Base-by-base conservation (phyloP, 495 filamentous ascomycete genomes). In the Aspergillus sparsus region DNA sequence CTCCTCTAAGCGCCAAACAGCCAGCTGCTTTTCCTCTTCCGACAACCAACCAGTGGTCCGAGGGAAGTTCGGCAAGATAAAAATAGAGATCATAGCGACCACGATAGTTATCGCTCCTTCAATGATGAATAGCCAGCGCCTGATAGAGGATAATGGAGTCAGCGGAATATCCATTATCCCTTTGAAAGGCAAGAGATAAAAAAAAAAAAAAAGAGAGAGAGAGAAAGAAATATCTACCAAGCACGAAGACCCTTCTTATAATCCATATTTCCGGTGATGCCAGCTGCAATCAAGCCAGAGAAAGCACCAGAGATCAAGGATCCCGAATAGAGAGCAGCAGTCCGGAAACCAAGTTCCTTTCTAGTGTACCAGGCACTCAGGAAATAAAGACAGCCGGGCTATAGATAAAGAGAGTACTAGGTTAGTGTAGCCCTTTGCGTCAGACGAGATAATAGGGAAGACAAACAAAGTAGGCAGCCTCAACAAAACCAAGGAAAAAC, bases 51-150 rank as follows among this genome's bases (percentile, higher is more conserved):
- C 67, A 2, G 89, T 92, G 36, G 89, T 92, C 16, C 86, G 78
- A n/a, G 90, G 90, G 62, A 91, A 91, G 70, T 94, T 87, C 12
- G 90, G 90, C 13, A 94, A 72, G 27, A 91, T 71, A 60, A 86
- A 87, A 60, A 80, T 82, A 33, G 83, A 77, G 31, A 68, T 65
- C 13, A 79, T 64, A 39, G 82, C 83, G 36, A 85, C 71, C 3
- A 77, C 73, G 47, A 86, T 77, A 2, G 84, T 84, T 52, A 77
- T 72, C 15, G 73, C 82, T 51, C 89, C 90, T 69, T 92, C 89
- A 53, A 93, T 89, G 61, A 92, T 88, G 61, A 77, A 75, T 4
- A 75, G 65, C 72, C 74, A 77, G 12, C 74, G 68, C 74, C 70
- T 65, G 21, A 59, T 39, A 10, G 34, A 21, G 36, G 31, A 45